phyloP scores from a whole-genome alignment of 164 flowering plant species.

The Cinnamomum chago region DNA sequence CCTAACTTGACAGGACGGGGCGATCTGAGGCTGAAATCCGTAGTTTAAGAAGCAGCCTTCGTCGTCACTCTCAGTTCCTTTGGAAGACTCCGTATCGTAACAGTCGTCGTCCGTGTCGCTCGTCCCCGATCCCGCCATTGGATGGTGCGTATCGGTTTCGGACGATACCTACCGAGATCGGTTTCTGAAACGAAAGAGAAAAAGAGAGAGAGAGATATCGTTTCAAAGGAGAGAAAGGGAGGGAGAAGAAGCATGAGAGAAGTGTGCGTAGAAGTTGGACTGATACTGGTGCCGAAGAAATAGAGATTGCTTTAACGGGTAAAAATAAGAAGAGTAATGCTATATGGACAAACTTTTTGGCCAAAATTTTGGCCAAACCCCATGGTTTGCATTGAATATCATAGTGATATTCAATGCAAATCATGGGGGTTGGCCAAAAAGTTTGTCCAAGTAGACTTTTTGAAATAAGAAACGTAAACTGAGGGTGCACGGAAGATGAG shows the following conservation, averaged over 20 bases:
- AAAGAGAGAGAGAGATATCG: background rate
- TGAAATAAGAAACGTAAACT: background rate
- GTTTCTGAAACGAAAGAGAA: background rate
- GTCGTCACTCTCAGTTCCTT: background rate
- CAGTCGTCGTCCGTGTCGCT: constrained; percentile 50
- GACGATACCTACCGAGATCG: background rate
- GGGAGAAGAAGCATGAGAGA: background rate
- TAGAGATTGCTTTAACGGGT: background rate
- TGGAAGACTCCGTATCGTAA: constrained; percentile 20
- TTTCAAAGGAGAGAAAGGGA: background rate
- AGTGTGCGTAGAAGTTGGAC: too few relatives aligned
- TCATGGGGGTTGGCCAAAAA: too few relatives aligned
- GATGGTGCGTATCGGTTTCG: background rate
- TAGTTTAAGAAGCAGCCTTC: background rate
- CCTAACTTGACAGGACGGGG: background rate
- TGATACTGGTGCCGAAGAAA: background rate
- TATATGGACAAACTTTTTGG: too few relatives aligned
- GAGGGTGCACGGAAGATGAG: too few relatives aligned
- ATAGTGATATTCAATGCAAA: too few relatives aligned
- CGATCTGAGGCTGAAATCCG: background rate
- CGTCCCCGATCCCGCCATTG: constrained; percentile 32
- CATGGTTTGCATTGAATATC: too few relatives aligned
- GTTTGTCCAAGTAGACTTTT: too few relatives aligned
- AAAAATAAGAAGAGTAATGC: too few relatives aligned
- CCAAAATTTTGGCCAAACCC: too few relatives aligned